Conservation (phyloP, 2,329 filamentous ascomycete species). For the Stemphylium vesicarium region DNA sequence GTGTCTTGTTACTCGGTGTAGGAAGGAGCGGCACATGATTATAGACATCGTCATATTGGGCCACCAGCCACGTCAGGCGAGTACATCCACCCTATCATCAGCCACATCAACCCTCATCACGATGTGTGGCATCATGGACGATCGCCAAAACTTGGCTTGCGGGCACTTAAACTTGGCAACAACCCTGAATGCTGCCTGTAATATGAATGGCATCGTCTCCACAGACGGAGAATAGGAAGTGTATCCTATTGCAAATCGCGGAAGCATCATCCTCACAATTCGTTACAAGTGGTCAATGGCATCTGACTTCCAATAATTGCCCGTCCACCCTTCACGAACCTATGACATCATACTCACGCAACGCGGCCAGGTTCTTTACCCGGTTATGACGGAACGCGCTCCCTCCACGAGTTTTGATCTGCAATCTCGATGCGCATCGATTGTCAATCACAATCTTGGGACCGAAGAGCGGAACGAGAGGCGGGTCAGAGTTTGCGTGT, state of each 20-base stretch:
- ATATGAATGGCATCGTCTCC: not conserved
- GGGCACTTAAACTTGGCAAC: constrained; percentile 17
- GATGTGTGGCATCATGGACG: not conserved
- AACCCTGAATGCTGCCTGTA: not conserved
- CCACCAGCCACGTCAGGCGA: not conserved
- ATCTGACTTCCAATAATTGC: too few relatives aligned
- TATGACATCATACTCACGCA: too few relatives aligned
- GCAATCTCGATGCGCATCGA: constrained; percentile 2
- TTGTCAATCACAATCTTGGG: not conserved
- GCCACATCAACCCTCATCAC: too few relatives aligned
- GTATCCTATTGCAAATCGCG: too few relatives aligned
- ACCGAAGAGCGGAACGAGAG: constrained; percentile 1
- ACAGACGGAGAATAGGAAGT: not conserved
- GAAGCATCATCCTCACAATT: too few relatives aligned
- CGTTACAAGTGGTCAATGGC: too few relatives aligned
- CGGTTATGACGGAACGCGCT: too few relatives aligned
- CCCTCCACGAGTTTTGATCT: too few relatives aligned
- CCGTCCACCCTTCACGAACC: too few relatives aligned
- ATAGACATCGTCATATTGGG: constrained; percentile 1
- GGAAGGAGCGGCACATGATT: not conserved
- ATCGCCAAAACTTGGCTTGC: constrained; percentile 17
- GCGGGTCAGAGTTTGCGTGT: constrained; percentile 2
- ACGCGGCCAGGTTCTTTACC: too few relatives aligned
- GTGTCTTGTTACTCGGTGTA: not conserved
- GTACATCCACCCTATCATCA: not conserved